A percentile compares a stretch with the other conserved stretches of the same genome.
Conservation (phyloP, 2,329 filamentous ascomycete genomes). For the Neonectria magnoliae region DNA sequence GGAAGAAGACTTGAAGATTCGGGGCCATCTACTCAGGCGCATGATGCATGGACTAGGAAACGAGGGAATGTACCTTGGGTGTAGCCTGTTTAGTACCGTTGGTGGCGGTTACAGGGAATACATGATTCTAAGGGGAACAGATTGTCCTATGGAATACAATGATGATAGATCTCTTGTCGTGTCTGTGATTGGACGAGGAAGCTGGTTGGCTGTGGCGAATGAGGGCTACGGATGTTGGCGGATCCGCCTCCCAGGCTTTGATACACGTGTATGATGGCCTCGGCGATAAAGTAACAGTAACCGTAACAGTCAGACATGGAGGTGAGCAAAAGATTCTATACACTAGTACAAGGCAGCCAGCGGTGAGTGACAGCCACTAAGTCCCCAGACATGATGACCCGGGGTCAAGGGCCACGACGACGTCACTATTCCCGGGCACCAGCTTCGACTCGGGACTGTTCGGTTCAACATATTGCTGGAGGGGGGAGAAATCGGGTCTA, state of each 20-base stretch:
- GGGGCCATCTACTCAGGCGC: background rate
- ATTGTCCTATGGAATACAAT: background rate
- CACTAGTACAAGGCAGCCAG: constrained; percentile 49
- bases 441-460: constrained; percentile 7
- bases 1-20: constrained; percentile 26
- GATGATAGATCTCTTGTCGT: background rate
- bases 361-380: constrained; percentile 26
- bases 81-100: background rate
- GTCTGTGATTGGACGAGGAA: background rate
- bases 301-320: background rate
- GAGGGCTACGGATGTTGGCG: background rate
- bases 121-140: background rate
- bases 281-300: background rate
- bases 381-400: background rate
- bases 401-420: background rate
- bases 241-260: background rate
- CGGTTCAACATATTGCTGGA: constrained; percentile 1
- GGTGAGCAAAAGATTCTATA: constrained; percentile 46
- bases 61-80: background rate
- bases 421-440: background rate
- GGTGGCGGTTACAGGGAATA: background rate
- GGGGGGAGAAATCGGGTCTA: constrained; percentile 10
- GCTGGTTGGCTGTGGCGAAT: background rate
- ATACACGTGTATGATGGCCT: background rate
- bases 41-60: background rate